Evolutionary conservation across 2,329 filamentous ascomycete genomes (phyloP).

Genomic region (Calonectria pteridis): DNA sequence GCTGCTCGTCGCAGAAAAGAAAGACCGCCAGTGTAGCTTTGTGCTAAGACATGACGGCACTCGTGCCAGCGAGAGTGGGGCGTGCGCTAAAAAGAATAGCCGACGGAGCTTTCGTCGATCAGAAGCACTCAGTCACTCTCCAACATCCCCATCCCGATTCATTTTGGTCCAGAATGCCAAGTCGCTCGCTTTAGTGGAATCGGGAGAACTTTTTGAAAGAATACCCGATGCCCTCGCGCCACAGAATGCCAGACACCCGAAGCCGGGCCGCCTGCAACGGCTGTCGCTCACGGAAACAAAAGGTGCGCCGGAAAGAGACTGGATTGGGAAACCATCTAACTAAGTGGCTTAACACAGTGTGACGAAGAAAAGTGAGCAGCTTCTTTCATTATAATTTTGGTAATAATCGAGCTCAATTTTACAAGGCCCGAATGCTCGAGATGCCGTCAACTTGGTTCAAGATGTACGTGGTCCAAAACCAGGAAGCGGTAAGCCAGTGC

Average conservation of each 20-base stretch:
- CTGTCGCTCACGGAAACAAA: slow-evolving; percentile 39
- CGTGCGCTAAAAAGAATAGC: slow-evolving; percentile 2
- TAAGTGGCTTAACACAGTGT: neutral
- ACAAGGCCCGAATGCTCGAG: neutral
- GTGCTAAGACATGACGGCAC: neutral
- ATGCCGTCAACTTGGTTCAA: neutral
- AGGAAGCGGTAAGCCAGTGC: neutral
- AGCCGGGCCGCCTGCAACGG: slow-evolving; percentile 36
- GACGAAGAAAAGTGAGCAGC: slow-evolving; percentile 14
- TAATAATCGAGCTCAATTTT: neutral
- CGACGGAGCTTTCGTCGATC: neutral
- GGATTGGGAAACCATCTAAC: neutral
- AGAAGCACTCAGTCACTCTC: neutral
- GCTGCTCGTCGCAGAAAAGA: neutral
- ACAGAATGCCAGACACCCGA: slow-evolving; percentile 16
- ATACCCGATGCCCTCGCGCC: neutral
- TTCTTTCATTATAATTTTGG: too few relatives aligned
- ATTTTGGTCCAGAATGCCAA: neutral
- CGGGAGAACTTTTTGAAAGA: neutral
- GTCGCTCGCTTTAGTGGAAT: neutral
- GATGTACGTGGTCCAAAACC: neutral
- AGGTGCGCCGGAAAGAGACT: slow-evolving; percentile 19
- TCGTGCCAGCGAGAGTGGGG: neutral
- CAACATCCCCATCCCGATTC: neutral
- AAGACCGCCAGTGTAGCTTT: neutral